A percentile compares a stretch with the other conserved stretches of the same genome.
Evolutionary conservation across 2,329 filamentous ascomycete genomes (phyloP).

Genomic region (Pseudocercospora eumusae): DNA sequence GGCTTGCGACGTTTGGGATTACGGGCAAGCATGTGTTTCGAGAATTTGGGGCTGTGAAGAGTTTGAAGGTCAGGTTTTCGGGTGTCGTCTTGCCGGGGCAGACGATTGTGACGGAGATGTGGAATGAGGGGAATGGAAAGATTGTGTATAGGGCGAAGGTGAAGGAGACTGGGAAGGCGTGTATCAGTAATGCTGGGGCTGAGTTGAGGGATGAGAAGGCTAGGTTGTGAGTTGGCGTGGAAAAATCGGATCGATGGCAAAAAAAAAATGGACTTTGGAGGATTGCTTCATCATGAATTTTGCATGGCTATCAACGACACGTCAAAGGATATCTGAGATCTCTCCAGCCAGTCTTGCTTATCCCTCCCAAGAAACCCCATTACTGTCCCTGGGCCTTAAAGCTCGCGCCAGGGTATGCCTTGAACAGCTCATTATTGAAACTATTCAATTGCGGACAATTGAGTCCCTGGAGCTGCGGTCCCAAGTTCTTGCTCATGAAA

Average conservation of each 20-base stretch:
- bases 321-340: background rate
- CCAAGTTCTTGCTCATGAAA: slow-evolving; percentile 20
- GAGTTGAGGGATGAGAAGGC: slow-evolving; percentile 58
- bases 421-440: slow-evolving; percentile 27
- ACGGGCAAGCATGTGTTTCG: slow-evolving; percentile 89
- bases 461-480: slow-evolving; percentile 14
- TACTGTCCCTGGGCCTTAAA: slow-evolving; percentile 4
- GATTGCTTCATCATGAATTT: too few relatives aligned
- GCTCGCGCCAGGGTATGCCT: slow-evolving; percentile 17
- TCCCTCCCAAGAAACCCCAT: background rate
- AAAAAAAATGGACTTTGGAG: too few relatives aligned
- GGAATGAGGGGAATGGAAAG: slow-evolving; percentile 72
- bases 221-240: slow-evolving; percentile 46
- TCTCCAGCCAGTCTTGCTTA: background rate
- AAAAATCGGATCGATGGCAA: background rate
- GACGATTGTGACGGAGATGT: slow-evolving; percentile 89
- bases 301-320: background rate
- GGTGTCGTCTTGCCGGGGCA: slow-evolving; percentile 82
- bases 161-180: slow-evolving; percentile 87
- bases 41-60: slow-evolving; percentile 79
- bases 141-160: slow-evolving; percentile 84
- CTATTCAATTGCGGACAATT: slow-evolving; percentile 22
- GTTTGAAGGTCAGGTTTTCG: slow-evolving; percentile 88
- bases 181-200: slow-evolving; percentile 75
- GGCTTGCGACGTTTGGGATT: slow-evolving; percentile 89